Base-by-base conservation (phyloP, 169 alveolate species). In the Plasmodium inui region DNA sequence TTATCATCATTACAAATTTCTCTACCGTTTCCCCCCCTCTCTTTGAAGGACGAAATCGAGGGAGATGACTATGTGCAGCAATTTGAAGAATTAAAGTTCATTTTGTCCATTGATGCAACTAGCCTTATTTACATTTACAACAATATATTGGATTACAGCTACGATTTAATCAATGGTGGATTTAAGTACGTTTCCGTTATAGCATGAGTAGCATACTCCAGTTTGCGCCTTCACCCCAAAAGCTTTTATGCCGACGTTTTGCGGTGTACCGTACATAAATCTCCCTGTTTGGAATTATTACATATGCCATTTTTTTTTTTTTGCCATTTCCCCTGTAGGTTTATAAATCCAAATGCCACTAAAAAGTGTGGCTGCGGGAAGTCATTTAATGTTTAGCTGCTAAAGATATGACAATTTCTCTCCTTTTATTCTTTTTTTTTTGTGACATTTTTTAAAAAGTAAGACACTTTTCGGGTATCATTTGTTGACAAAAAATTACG, bases 361-460 rank as follows among this genome's bases (percentile, higher is more conserved):
- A 90, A 90, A 90, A 90, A 90, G 32, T 90, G 95, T 39, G 95
- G 95, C 10, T 90, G 95, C 37, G 95, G 95, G 50, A 90, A 90
- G 82, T 90, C 95, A 61, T 90, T 90, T 71, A 90, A 90, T 37
- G 83, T 90, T 2, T 90, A 82, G 73, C 80, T 19, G 46, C 28
- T 84, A 0, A 22, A 71, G 50, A 41, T 80, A 80, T 17, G 61
- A 30, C n/a, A 82, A 30, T 22, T 83, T 57, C 7, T 10, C 14
- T 71, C 74, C 44, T 39, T 70, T 26, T 37, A 53, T 83, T 57
- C 34, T 61, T 70, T 72, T 84, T 84, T 46, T 84, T 84, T 34
- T 72, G 84, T 85, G n/a, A 32, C 57, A 71, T 84, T 39, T 71
- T 44, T 71, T 84, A 10, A 50, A 37, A 28, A 46, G n/a, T 82